These are phyloP conservation scores for Quercus ilex DNA, from an alignment of 306 rosid genomes.

Conservation along the genomic window DNA sequence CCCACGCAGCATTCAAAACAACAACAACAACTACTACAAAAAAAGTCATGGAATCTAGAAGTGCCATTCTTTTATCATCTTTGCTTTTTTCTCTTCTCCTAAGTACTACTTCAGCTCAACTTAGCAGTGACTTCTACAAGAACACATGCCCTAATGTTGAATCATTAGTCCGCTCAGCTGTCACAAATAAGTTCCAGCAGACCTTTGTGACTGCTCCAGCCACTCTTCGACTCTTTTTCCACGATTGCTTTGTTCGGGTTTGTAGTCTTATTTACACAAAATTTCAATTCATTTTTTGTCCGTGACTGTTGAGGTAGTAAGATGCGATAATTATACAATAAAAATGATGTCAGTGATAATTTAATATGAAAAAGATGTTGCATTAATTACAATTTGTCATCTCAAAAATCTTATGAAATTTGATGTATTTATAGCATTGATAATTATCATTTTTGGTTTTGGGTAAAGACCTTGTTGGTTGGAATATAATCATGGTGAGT, in stretches of 20 bases:
- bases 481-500: not conserved
- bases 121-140: conserved; percentile 24
- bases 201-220: conserved; percentile 45
- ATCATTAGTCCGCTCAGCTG: conserved; percentile 33
- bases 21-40: not conserved
- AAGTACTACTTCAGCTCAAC: conserved; percentile 27
- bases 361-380: no score
- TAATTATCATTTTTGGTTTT: no score
- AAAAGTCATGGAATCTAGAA: conserved; percentile 24
- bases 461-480: no score
- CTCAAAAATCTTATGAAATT: no score
- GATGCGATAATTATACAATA: no score
- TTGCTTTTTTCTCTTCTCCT: conserved; percentile 24
- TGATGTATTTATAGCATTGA: no score
- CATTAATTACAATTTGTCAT: no score
- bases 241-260: conserved; percentile 41
- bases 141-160: conserved; percentile 40
- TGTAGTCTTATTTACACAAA: not conserved
- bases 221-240: conserved; percentile 44
- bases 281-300: not conserved
- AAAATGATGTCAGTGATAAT: no score
- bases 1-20: not conserved
- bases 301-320: not conserved
- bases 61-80: conserved; percentile 8
- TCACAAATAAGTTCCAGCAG: conserved; percentile 31